Percentiles rank a stretch among this genome's conserved stretches.
Conservation (phyloP, 2,329 filamentous ascomycete species). For the Beauveria brongniartii region DNA sequence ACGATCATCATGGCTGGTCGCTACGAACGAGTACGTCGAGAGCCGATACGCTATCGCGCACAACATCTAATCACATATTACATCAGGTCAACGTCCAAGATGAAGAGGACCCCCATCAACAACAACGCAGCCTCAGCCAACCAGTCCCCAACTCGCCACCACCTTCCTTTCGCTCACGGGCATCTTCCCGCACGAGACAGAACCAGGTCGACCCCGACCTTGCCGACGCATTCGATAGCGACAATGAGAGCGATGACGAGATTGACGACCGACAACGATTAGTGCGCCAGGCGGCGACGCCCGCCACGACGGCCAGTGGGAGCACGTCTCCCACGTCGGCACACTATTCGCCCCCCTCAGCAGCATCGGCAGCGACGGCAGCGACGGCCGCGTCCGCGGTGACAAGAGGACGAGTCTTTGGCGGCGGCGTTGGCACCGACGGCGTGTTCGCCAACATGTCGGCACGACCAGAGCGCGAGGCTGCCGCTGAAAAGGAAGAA, state of each 20-base stretch:
- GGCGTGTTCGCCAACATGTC: constrained; percentile 94
- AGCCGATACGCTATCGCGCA: background rate
- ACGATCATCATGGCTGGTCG: constrained; percentile 39
- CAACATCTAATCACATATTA: constrained; percentile 14
- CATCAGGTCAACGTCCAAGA: constrained; percentile 50
- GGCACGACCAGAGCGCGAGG: constrained; percentile 78
- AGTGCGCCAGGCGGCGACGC: constrained; percentile 53
- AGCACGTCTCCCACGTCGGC: constrained; percentile 15
- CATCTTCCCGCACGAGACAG: constrained; percentile 47
- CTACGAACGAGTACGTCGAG: constrained; percentile 48
- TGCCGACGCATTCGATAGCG: constrained; percentile 85
- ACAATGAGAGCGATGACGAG: constrained; percentile 62
- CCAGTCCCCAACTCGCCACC: constrained; percentile 52
- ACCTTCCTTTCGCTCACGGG: constrained; percentile 82
- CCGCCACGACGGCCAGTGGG: constrained; percentile 19
- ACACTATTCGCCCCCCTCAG: constrained; percentile 20
- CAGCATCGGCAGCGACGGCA: constrained; percentile 27
- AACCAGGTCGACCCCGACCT: constrained; percentile 65
- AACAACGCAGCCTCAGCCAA: constrained; percentile 21
- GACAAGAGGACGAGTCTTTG: constrained; percentile 41
- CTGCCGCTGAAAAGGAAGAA: constrained; percentile 65
- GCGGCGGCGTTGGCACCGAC: constrained; percentile 73
- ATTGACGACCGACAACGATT: constrained; percentile 78
- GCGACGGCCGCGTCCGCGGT: constrained; percentile 15
- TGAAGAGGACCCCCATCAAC: constrained; percentile 35